These are phyloP conservation scores for Thecaphora frezii DNA, from an alignment of 1,284 basidiomycete genomes.

Conservation along the genomic window DNA sequence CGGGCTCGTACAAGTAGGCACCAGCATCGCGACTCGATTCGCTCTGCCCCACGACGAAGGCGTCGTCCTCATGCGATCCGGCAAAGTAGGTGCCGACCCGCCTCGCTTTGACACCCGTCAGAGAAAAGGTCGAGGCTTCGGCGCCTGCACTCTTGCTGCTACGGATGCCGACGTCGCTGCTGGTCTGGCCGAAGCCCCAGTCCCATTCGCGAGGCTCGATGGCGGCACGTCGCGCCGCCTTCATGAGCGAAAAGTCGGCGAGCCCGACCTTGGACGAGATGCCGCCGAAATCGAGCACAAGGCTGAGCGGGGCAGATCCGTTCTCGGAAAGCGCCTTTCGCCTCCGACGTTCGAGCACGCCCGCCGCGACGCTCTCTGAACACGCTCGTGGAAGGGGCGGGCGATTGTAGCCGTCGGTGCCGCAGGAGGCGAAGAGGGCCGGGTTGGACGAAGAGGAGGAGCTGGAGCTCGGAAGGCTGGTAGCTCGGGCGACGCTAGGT, in stretches of 20 bases:
- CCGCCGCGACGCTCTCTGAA: slow-evolving; percentile 27
- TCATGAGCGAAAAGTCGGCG: slow-evolving; percentile 22
- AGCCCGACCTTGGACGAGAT: slow-evolving; percentile 28
- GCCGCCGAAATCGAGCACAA: slow-evolving; percentile 28
- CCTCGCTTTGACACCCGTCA: not conserved
- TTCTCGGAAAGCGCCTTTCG: slow-evolving; percentile 9
- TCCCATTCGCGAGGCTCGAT: slow-evolving; percentile 28
- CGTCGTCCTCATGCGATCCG: slow-evolving; percentile 9
- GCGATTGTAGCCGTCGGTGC: slow-evolving; percentile 1
- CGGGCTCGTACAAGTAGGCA: not conserved
- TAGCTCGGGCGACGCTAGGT: not conserved
- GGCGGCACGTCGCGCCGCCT: slow-evolving; percentile 29
- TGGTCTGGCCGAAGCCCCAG: slow-evolving; percentile 10
- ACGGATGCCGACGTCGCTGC: not conserved
- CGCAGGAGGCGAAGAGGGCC: not conserved
- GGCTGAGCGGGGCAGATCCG: slow-evolving; percentile 10
- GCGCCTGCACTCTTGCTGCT: slow-evolving; percentile 7
- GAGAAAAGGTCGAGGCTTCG: not conserved
- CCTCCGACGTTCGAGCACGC: slow-evolving; percentile 27
- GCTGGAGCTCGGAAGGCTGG: not conserved
- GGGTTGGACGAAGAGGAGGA: not conserved
- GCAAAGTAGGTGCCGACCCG: not conserved
- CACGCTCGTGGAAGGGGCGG: slow-evolving; percentile 25
- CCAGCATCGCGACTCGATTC: no score
- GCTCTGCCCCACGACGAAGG: slow-evolving; percentile 6